Conservation (phyloP, 2,329 filamentous ascomycete species). For the Tothia fuscella region DNA sequence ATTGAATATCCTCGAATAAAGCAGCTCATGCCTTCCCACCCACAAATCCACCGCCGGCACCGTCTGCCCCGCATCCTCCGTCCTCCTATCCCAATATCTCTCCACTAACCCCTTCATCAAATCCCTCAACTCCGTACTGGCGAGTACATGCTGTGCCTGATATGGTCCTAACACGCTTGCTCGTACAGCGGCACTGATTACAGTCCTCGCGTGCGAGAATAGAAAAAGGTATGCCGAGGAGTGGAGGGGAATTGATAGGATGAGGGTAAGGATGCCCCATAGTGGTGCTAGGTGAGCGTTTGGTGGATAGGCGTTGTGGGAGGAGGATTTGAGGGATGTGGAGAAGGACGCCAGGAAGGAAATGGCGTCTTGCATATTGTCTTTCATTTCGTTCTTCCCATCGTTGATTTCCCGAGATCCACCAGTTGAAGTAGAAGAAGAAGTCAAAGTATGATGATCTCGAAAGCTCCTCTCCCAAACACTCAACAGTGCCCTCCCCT, state of each 20-base stretch:
- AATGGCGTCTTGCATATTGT: conserved; percentile 12
- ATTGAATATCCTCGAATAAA: conserved; percentile 82
- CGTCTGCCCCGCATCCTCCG: conserved; percentile 60
- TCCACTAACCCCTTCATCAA: conserved; percentile 48
- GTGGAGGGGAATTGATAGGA: conserved; percentile 47
- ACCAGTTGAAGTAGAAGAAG: not conserved
- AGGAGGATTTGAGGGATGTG: conserved; percentile 18
- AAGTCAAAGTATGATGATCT: conserved; percentile 8
- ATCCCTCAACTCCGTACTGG: conserved; percentile 44
- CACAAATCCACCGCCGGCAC: conserved; percentile 72
- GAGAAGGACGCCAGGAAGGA: conserved; percentile 21
- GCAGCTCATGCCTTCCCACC: conserved; percentile 68
- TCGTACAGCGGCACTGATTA: conserved; percentile 64
- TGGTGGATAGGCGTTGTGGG: not conserved
- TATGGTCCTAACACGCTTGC: conserved; percentile 72
- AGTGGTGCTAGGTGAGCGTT: conserved; percentile 58
- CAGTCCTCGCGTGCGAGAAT: conserved; percentile 62
- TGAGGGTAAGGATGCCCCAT: conserved; percentile 52
- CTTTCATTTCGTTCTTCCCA: not conserved
- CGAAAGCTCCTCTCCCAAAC: conserved; percentile 66
- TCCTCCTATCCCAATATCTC: conserved; percentile 44
- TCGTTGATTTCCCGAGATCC: no score
- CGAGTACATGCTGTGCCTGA: conserved; percentile 63
- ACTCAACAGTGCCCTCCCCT: conserved; percentile 61
- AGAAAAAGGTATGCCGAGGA: conserved; percentile 66